Base-by-base conservation (phyloP, 31 red algal genomes). In the Asparagopsis taxiformis region DNA sequence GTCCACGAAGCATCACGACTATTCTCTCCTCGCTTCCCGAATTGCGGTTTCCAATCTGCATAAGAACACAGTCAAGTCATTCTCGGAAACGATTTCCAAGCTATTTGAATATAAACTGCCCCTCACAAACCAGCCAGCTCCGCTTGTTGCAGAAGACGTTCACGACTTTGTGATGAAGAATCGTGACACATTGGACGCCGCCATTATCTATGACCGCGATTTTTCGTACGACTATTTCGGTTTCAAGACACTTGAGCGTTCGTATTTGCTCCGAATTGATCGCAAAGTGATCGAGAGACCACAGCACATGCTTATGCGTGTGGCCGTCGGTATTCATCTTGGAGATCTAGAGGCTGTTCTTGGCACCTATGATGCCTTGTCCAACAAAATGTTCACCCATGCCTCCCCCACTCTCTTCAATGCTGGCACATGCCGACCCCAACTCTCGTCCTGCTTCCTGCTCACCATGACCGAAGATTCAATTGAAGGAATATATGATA, bases 241-340 rank as follows among this genome's bases (percentile, higher is more conserved):
- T 0, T 99, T 99, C 58, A 99, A 99, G 60, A 99, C 95, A 22
- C 60, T 99, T 1, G 95, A 99, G 60, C 62, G 95, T 30, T 99
- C 95, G 21, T 99, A 99, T 74, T 64, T 99, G 49, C 62, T 99
- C 20, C 67, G 91, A 3, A 88, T 94, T 31, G 68, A 99, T 65
- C 68, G 91, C 7, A 91, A 94, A 52, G 73, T 99, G 68, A 83
- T 94, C 29, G 95, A 99, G 70, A 65, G 95, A 9, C 95, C 95
- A 16, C 95, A 99, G 74, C 91, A 99, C 36, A 94, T 99, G 95
- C 70, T 99, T 53, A 99, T 99, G 95, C 77, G 95, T 24, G 91
- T 88, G 16, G 67, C 95, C 3, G 73, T 99, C 8, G 95, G 95
- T 34, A 99, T 99, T 60, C 95, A 99, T 55, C 52, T 72, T 51